Conservation (phyloP, 2,329 filamentous ascomycete genomes). For the Phaeosphaeria sp. region DNA sequence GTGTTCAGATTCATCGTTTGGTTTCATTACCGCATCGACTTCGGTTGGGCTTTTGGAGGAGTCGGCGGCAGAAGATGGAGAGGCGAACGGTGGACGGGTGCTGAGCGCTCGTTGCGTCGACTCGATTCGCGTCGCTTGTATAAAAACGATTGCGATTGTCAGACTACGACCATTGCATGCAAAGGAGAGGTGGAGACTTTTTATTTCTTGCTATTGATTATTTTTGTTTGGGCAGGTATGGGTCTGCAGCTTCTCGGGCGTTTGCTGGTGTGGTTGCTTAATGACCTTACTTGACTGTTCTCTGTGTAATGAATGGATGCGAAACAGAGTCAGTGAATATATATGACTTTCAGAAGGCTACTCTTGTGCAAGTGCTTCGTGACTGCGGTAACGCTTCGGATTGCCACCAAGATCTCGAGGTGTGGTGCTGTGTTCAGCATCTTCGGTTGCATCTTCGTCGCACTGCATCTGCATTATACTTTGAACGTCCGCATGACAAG, state of each 20-base stretch:
- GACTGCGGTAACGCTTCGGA: too few species aligned
- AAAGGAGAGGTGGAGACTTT: not conserved
- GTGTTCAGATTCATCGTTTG: conserved; percentile 28
- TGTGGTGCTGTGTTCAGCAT: not conserved
- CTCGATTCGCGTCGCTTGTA: not conserved
- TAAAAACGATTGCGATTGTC: not conserved
- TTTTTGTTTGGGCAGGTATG: not conserved
- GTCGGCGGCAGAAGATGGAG: conserved; percentile 11
- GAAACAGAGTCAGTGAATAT: conserved; percentile 12
- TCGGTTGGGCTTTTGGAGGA: conserved; percentile 27
- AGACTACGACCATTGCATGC: not conserved
- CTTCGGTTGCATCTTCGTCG: not conserved
- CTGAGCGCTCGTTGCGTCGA: conserved; percentile 17
- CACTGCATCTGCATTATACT: not conserved
- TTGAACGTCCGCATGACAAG: not conserved
- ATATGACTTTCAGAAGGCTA: conserved; percentile 19
- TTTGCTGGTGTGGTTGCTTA: conserved; percentile 1
- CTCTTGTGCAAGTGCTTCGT: not conserved
- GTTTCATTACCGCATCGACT: conserved; percentile 25
- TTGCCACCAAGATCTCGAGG: too few species aligned
- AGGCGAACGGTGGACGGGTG: conserved; percentile 13
- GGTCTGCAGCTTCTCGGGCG: not conserved
- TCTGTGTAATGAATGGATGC: conserved; percentile 37
- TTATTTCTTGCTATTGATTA: conserved; percentile 4
- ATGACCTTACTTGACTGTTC: conserved; percentile 15